These are phyloP conservation scores for Tuber magnatum DNA, from an alignment of 495 filamentous ascomycete genomes.

Conservation along the genomic window DNA sequence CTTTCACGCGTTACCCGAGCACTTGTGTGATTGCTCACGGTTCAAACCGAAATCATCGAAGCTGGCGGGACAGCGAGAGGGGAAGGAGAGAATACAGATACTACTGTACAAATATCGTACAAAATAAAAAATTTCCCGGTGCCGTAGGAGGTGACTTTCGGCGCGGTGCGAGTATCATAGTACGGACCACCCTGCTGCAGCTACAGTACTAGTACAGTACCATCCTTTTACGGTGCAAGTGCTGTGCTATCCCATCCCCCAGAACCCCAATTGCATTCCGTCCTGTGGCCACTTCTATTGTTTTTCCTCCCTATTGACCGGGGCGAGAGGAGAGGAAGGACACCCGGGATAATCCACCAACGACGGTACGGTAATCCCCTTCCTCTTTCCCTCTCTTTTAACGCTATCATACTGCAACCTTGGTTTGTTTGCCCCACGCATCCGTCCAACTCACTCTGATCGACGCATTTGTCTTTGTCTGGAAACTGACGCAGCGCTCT, in stretches of 20 bases:
- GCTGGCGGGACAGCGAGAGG: not conserved
- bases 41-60: not conserved
- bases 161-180: not conserved
- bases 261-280: not conserved
- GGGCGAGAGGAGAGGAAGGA: not conserved
- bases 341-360: not conserved
- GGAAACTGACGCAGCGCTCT: not conserved
- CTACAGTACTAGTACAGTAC: not conserved
- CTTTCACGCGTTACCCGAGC: not conserved
- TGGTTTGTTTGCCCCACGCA: slow-evolving; percentile 2
- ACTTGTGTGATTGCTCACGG: not conserved
- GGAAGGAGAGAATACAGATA: not conserved
- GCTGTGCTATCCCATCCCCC: not conserved
- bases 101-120: too few relatives aligned
- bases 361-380: not conserved
- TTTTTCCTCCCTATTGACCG: not conserved
- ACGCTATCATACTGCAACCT: not conserved
- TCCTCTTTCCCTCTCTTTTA: not conserved
- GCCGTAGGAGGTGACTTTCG: not conserved
- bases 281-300: not conserved
- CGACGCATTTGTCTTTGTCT: not conserved
- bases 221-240: too few relatives aligned
- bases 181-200: not conserved
- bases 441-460: not conserved
- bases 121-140: too few relatives aligned